Evolutionary conservation across 768 basidiomycete species (phyloP), one percentile per base, ranked within the genome.

Genomic region (Roridomyces roridus): DNA sequence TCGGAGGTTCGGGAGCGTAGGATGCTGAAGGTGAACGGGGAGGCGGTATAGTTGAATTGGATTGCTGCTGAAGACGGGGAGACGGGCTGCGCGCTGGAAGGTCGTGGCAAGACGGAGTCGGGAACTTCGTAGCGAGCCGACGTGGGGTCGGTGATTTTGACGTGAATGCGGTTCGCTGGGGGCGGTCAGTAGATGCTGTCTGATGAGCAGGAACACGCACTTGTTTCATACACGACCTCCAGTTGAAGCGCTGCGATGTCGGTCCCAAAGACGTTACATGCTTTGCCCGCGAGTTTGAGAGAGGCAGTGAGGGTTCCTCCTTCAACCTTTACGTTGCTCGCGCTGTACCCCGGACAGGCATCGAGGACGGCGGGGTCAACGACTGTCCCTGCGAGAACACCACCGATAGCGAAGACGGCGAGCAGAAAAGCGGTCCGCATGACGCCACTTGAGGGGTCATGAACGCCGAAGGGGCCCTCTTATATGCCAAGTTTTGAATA

Each of bases 21-120:
- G 59, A 88, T 77, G 15, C 80, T 75, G 70, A 90, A 89, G 0
- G 83, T 77, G 70, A 89, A 89, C 0, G 87, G 86, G 0, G 80
- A 77, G 0, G 74, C 49, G 18, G 81, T 85, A 66, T 83, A 87
- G 55, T 80, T 82, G 77, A 90, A 88, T 40, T 76, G 72, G 57
- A 90, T 85, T 6, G 71, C 68, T 3, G 84, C 73, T 0, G 68
- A 58, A 3, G 69, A 51, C 0, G 75, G 63, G 9, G 70, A 64
- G 26, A 72, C 67, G 14, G 62, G 48, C 4, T 64, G 49, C 23
- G 72, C 57, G 24, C 70, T 53, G 10, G 70, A 63, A 0, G 87
- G 87, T 0, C 85, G 80, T 11, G 86, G 85, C 37, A 89, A 68
- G 23, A 89, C 82, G 0, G 77, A 78, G 12, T 81, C 81, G 7